Evolutionary conservation across 768 basidiomycete genomes (phyloP), one percentile per base, ranked within the genome.

Genomic region (Boletus pseudo-olivaceus): DNA sequence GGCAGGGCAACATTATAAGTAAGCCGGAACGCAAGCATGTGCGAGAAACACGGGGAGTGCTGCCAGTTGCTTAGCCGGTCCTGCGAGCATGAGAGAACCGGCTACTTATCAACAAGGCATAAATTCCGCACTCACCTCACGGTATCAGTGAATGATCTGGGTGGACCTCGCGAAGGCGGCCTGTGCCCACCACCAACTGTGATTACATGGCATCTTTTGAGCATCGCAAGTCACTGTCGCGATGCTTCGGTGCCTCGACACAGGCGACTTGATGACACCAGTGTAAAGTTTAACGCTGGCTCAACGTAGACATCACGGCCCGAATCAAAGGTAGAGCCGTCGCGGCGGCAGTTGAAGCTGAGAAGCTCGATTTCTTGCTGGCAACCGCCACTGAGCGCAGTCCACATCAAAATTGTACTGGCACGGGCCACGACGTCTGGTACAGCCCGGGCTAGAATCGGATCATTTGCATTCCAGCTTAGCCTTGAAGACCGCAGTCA

Each of bases 221-320:
- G 37, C 37, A 29, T 27, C 4, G 47, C 37, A n/a, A 46, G 47
- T 29, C 35, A 4, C 23, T 4, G 7, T 14, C 1, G 29, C 55
- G 17, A 32, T 20, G 34, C 6, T 37, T 43, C 40, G 49, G 49
- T 47, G 35, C 11, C 39, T 30, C 40, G 50, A 48, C 57, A 53
- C 50, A 47, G 57, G 49, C 42, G 41, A 39, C 15, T 17, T 51
- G 55, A 57, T 41, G 38, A 9, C 23, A 11, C n/a, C 35, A n/a
- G 4, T 33, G 42, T 11, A 34, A 37, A 20, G 15, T 14, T 17
- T 15, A 20, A 4, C 23, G 4, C 23, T 23, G 23, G 23, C 23
- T 2, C 23, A 23, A 23, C 23, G 23, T 23, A 23, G 23, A 2
- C 23, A 23, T 23, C 23, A 23, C 4, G 23, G 23, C 23, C 23